These are phyloP conservation scores for Colletotrichum agaves DNA, from an alignment of 2,329 filamentous ascomycete genomes.

Conservation along the genomic window DNA sequence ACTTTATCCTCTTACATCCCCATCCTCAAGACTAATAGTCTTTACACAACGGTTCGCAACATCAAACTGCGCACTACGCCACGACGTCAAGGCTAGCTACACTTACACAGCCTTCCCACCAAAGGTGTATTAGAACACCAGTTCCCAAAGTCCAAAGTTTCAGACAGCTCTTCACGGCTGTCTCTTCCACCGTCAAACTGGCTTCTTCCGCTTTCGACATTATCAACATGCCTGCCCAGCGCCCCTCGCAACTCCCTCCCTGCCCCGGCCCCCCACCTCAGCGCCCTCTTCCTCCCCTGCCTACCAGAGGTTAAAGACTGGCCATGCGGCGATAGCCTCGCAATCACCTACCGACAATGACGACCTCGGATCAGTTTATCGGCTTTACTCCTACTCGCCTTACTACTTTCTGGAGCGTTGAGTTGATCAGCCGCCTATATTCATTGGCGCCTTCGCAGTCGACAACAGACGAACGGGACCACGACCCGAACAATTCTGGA, in stretches of 20 bases:
- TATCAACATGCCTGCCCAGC: conserved; percentile 67
- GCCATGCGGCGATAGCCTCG: conserved; percentile 13
- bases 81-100: conserved; percentile 22
- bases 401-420: background rate
- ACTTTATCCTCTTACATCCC: conserved; percentile 12
- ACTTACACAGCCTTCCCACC: conserved; percentile 12
- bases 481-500: background rate
- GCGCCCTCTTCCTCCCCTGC: conserved; percentile 72
- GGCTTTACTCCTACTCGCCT: background rate
- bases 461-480: background rate
- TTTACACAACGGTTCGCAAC: conserved; percentile 19
- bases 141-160: background rate
- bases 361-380: background rate
- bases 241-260: conserved; percentile 73
- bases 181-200: conserved; percentile 37
- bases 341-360: conserved; percentile 16
- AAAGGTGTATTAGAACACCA: conserved; percentile 36
- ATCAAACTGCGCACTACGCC: background rate
- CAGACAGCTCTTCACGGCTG: conserved; percentile 21
- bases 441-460: conserved; percentile 2
- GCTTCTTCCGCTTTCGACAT: conserved; percentile 39
- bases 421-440: background rate
- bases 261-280: conserved; percentile 74
- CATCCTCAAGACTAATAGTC: conserved; percentile 30
- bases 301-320: conserved; percentile 64